Evolutionary conservation across 257 asterid species (phyloP).

Genomic region (Ligustrum vulgare): DNA sequence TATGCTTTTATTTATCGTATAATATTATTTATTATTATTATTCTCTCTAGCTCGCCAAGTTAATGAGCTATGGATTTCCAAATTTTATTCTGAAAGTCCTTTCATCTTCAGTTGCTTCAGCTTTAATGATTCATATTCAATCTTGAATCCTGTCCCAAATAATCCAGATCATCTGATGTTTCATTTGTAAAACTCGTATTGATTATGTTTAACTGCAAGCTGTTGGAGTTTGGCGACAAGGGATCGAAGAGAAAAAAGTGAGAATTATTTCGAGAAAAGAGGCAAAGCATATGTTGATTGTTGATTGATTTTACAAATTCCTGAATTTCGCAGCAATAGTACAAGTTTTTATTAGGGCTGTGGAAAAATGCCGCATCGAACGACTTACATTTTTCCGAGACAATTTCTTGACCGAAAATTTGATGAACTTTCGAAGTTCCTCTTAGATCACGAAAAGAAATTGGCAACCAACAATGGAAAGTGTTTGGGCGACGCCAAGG

Average conservation of each 20-base stretch:
- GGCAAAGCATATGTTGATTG: background rate
- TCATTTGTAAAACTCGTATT: too few relatives aligned
- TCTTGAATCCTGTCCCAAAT: too few relatives aligned
- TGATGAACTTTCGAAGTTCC: slow-evolving; percentile 46
- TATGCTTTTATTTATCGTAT: background rate
- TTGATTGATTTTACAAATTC: too few relatives aligned
- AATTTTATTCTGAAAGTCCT: background rate
- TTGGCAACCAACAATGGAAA: slow-evolving; percentile 28
- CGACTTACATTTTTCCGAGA: slow-evolving; percentile 84
- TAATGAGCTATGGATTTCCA: background rate
- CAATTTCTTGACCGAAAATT: slow-evolving; percentile 69
- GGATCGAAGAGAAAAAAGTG: background rate
- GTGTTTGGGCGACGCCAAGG: slow-evolving; percentile 2
- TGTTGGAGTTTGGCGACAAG: background rate
- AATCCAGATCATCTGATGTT: too few relatives aligned
- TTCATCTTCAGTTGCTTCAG: background rate
- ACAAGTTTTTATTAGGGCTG: background rate
- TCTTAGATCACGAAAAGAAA: slow-evolving; percentile 68
- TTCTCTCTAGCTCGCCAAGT: too few relatives aligned
- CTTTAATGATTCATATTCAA: background rate
- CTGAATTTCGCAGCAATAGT: too few relatives aligned
- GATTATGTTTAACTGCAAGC: too few relatives aligned
- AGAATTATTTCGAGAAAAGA: background rate
- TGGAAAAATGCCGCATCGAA: slow-evolving; percentile 82
- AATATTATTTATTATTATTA: too few relatives aligned